Conservation (phyloP, 352 stramenopile genomes). For the Pythium angustatum region DNA sequence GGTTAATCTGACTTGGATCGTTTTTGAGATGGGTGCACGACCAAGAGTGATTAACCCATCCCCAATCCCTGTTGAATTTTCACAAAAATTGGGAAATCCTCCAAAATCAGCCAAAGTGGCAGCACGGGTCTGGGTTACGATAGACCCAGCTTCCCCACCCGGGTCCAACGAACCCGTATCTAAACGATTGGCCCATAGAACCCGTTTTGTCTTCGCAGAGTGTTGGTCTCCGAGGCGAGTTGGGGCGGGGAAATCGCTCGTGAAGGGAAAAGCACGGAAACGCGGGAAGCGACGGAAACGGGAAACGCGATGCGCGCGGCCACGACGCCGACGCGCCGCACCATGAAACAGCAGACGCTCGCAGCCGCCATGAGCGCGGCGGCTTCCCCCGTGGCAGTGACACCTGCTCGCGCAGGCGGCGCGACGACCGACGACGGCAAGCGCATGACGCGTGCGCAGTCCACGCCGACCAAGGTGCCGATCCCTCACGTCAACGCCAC, state of each 20-base stretch:
- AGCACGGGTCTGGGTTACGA: not conserved
- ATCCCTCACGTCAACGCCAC: too few relatives aligned
- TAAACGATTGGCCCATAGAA: conserved; percentile 18
- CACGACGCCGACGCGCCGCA: conserved; percentile 25
- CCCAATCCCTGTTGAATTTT: not conserved
- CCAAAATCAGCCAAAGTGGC: not conserved
- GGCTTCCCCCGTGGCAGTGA: not conserved
- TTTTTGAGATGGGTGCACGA: conserved; percentile 12
- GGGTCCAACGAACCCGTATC: not conserved
- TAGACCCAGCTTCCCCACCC: too few relatives aligned
- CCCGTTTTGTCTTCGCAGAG: conserved; percentile 18
- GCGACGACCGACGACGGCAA: not conserved
- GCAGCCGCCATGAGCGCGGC: not conserved
- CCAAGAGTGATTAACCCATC: conserved; percentile 17
- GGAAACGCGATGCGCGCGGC: conserved; percentile 1
- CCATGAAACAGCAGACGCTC: conserved; percentile 30
- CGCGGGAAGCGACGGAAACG: not conserved
- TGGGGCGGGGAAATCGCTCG: conserved; percentile 9
- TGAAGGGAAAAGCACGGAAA: not conserved
- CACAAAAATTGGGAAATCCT: too few relatives aligned
- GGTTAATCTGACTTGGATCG: not conserved
- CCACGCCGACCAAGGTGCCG: not conserved
- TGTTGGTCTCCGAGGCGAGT: too few relatives aligned
- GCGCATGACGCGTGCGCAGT: conserved; percentile 9
- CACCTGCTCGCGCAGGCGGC: not conserved